These are phyloP conservation scores for Phytophthora brassicae DNA, from an alignment of 352 stramenopile genomes.

Conservation along the genomic window DNA sequence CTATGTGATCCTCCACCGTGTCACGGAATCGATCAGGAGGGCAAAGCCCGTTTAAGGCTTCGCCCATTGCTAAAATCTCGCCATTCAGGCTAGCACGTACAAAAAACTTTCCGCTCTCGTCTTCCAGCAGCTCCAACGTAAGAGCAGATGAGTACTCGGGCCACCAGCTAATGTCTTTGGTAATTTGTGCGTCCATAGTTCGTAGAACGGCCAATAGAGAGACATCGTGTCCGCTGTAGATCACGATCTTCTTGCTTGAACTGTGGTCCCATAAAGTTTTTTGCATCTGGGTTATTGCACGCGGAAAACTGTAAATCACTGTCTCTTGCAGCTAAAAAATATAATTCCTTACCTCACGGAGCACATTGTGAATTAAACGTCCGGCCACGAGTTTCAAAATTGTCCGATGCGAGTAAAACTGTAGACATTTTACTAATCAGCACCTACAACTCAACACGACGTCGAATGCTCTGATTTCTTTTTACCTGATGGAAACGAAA, in stretches of 20 bases:
- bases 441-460: background rate
- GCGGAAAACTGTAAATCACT: too few species aligned
- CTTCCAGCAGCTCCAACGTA: slow-evolving; percentile 69
- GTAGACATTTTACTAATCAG: background rate
- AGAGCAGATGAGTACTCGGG: slow-evolving; percentile 72
- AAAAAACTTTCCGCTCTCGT: slow-evolving; percentile 53
- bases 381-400: slow-evolving; percentile 72
- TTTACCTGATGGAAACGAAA: slow-evolving; percentile 76
- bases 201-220: slow-evolving; percentile 80
- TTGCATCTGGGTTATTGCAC: slow-evolving; percentile 40
- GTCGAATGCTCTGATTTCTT: background rate
- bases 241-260: slow-evolving; percentile 57
- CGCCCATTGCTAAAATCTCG: slow-evolving; percentile 33
- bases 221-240: slow-evolving; percentile 86
- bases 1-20: slow-evolving; percentile 49
- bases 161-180: slow-evolving; percentile 61
- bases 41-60: slow-evolving; percentile 22
- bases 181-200: slow-evolving; percentile 47
- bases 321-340: too few species aligned
- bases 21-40: slow-evolving; percentile 43
- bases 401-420: slow-evolving; percentile 76
- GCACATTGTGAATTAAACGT: slow-evolving; percentile 59
- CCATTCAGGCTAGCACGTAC: slow-evolving; percentile 61
- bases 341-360: slow-evolving; percentile 36
- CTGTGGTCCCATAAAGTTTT: slow-evolving; percentile 28